Evolutionary conservation across 306 rosid species (phyloP).

Genomic region (Begonia masoniana): DNA sequence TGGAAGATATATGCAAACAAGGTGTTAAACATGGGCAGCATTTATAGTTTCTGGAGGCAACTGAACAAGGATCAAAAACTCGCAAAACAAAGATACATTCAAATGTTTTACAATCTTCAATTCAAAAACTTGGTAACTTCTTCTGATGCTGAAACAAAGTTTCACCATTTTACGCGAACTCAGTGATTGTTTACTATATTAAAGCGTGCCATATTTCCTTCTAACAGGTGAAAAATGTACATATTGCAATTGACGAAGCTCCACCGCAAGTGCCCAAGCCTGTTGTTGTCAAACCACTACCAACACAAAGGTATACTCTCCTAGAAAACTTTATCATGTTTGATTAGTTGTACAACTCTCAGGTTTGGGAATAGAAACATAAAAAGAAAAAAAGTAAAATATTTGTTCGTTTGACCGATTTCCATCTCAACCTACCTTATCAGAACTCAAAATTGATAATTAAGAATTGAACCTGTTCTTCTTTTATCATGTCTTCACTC

Average conservation of each 20-base stretch:
- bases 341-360: no score
- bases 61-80: conserved; percentile 64
- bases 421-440: no score
- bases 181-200: no score
- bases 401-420: no score
- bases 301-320: conserved; percentile 26
- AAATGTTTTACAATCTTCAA: conserved; percentile 61
- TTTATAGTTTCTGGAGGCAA: conserved; percentile 63
- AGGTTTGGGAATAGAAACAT: neutral
- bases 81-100: conserved; percentile 82
- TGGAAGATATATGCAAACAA: conserved; percentile 91
- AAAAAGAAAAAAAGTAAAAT: neutral
- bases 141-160: no score
- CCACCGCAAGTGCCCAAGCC: conserved; percentile 21
- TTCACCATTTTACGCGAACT: no score
- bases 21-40: conserved; percentile 66
- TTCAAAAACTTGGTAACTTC: conserved; percentile 53
- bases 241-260: conserved; percentile 40
- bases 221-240: conserved; percentile 55
- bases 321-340: neutral
- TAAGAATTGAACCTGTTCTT: no score
- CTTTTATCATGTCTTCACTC: no score
- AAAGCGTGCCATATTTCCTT: neutral
- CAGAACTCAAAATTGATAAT: no score
- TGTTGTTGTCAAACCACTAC: conserved; percentile 16